Base-by-base conservation (phyloP, 2,329 filamentous ascomycete species). In the Sarocladiaceae sp. region DNA sequence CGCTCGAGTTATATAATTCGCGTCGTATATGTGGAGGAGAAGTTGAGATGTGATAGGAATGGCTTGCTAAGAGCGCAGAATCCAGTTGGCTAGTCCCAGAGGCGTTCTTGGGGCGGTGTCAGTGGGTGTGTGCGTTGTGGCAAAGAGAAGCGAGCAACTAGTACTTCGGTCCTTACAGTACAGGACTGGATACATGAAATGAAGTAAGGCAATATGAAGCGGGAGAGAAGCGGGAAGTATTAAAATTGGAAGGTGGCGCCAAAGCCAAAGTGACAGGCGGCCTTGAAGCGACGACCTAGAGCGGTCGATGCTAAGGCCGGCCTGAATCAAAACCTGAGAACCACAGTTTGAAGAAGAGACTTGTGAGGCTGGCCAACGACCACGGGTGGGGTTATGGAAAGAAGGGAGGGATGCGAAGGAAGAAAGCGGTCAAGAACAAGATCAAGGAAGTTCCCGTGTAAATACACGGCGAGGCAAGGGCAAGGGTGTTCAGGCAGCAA, bases 311-410 rank as follows among this genome's bases (percentile, higher is more conserved):
- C 23, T 39, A 7, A 39, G 6, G 34, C 16, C 6, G 34, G n/a
- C 16, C 34, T 39, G 37, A 24, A 41, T 27, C 37, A 27, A 19
- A 19, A 29, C 24, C 34, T 41, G 37, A 19, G 23, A 41, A 24
- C 37, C 37, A 41, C 23, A 19, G 37, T 41, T 41, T 41, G 37
- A 41, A 24, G 23, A 24, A 41, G 37, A 41, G 37, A 41, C 37
- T 41, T n/a, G 6, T 15, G 23, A 16, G 37, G 9, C 16, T 10
- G 21, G 29, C 23, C 34, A 41, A 41, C 29, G 37, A 16, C 24
- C 24, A 9, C 34, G 33, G 12, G 33, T 7, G 33, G 33, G n/a
- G 37, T 15, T 3, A 16, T 5, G 15, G 6, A 41, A 29, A 7
- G 26, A 9, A 29, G 26, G 26, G 26, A 29, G 24, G 19, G 37